Evolutionary conservation across 164 flowering plant genomes (phyloP).

Genomic region (Euptelea pleiosperma): DNA sequence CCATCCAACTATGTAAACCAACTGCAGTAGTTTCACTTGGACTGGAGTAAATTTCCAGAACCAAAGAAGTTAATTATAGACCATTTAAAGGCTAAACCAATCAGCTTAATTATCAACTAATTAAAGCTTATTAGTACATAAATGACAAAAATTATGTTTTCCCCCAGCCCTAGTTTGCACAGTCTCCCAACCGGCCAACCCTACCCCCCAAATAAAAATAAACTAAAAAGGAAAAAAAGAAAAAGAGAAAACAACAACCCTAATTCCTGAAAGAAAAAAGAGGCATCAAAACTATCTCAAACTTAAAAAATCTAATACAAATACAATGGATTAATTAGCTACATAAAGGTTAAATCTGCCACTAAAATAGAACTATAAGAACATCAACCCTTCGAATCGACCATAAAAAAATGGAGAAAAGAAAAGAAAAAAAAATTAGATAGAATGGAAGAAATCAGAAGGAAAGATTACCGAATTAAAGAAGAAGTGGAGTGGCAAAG

Average conservation of each 20-base stretch:
- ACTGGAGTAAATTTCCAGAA: too few species aligned
- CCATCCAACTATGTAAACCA: too few species aligned
- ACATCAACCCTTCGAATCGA: not conserved
- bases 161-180: not conserved
- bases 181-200: not conserved
- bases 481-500: slow-evolving; percentile 1
- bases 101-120: not conserved
- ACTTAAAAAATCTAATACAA: too few species aligned
- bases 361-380: not conserved
- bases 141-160: not conserved
- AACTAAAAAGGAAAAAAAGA: not conserved
- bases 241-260: not conserved
- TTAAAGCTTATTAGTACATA: not conserved
- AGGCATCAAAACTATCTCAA: not conserved
- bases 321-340: not conserved
- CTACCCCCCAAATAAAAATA: not conserved
- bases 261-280: not conserved
- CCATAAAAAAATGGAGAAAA: not conserved
- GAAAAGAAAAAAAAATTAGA: not conserved
- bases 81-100: not conserved
- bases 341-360: not conserved
- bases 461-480: not conserved
- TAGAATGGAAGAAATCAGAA: not conserved
- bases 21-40: not conserved
- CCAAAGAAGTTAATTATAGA: not conserved